These are phyloP conservation scores for Microsporum canis DNA, from an alignment of 2,329 filamentous ascomycete genomes.

Conservation along the genomic window DNA sequence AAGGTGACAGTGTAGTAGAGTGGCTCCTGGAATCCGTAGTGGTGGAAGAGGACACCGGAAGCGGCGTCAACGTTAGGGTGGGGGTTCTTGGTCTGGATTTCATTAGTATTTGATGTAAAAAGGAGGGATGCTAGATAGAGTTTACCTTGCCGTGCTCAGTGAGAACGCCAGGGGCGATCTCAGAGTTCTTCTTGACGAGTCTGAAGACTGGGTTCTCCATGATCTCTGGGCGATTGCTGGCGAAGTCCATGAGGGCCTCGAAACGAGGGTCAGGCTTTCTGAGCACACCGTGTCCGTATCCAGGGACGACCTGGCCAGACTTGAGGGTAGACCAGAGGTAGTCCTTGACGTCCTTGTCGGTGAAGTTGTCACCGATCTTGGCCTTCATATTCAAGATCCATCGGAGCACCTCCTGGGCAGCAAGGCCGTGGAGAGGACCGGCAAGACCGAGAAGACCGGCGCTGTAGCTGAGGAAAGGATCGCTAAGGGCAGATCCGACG, in stretches of 20 bases:
- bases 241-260: conserved; percentile 93
- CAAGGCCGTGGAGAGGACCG: conserved; percentile 84
- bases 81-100: conserved; percentile 70
- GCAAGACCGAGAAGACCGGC: conserved; percentile 91
- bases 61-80: conserved; percentile 94
- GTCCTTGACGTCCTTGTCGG: conserved; percentile 67
- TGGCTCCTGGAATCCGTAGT: conserved; percentile 95
- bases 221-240: conserved; percentile 71
- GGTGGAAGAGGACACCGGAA: conserved; percentile 91
- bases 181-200: conserved; percentile 84
- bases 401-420: conserved; percentile 90
- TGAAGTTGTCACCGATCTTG: conserved; percentile 64
- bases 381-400: conserved; percentile 97
- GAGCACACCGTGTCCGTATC: conserved; percentile 90
- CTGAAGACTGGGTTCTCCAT: conserved; percentile 80
- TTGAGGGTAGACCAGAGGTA: conserved; percentile 92
- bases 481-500: conserved; percentile 85
- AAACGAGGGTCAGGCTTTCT: conserved; percentile 96
- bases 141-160: conserved; percentile 79
- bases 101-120: conserved; percentile 16
- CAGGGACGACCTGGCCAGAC: conserved; percentile 84
- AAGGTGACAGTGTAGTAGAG: conserved; percentile 78
- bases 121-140: neutral
- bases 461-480: conserved; percentile 91
- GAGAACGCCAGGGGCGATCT: conserved; percentile 80